Percentiles rank a stretch among this genome's conserved stretches.
Conservation (phyloP, 2,329 filamentous ascomycete genomes). For the Alternaria angustiovoidea region DNA sequence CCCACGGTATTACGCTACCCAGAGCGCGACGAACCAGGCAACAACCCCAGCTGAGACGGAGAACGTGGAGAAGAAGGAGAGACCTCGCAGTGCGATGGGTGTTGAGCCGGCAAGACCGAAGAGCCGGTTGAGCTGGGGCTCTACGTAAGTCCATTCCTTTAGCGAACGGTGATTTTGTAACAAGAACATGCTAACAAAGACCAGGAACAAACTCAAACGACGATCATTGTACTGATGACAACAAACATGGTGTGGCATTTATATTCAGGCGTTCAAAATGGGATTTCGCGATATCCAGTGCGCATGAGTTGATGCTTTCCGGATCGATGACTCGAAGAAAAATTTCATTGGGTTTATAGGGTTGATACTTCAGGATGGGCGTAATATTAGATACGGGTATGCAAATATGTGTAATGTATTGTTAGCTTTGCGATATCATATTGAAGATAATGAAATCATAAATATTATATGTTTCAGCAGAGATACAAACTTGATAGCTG, state of each 20-base stretch:
- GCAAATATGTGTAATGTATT: not conserved
- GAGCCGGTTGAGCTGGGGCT: slow-evolving; percentile 29
- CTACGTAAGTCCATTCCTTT: slow-evolving; percentile 27
- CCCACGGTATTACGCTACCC: slow-evolving; percentile 27
- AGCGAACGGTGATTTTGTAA: not conserved
- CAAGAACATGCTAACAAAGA: not conserved
- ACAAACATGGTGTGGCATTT: not conserved
- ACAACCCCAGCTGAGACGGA: not conserved
- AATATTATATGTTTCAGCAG: too few relatives aligned
- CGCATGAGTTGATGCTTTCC: not conserved
- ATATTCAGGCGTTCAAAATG: not conserved
- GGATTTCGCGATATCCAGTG: slow-evolving; percentile 6
- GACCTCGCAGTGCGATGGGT: slow-evolving; percentile 13
- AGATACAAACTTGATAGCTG: not conserved
- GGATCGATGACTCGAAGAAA: not conserved
- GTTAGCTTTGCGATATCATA: not conserved
- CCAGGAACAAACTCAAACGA: slow-evolving; percentile 26
- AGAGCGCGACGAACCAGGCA: not conserved
- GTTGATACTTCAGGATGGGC: not conserved
- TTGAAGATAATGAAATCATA: not conserved
- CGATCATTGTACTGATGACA: slow-evolving; percentile 10
- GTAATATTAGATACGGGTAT: not conserved
- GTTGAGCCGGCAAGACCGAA: slow-evolving; percentile 19
- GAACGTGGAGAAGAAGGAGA: not conserved
- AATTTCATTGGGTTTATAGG: not conserved